phyloP scores from a whole-genome alignment of 192 early-diverging fungal species.

The Glomus cerebriforme region DNA sequence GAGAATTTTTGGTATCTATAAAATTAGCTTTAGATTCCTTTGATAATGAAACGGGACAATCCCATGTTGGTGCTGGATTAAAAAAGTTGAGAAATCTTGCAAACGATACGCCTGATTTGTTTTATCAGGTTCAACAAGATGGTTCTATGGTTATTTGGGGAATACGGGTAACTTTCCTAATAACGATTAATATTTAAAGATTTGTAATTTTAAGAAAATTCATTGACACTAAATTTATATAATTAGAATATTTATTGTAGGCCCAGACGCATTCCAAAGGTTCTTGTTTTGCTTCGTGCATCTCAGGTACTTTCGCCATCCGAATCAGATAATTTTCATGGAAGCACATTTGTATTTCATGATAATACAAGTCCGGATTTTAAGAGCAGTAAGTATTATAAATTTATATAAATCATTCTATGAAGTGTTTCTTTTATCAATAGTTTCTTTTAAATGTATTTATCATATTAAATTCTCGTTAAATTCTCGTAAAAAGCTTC shows the following conservation, averaged over 20 bases:
- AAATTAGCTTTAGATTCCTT: slow-evolving; percentile 35
- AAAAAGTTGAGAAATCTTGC: slow-evolving; percentile 60
- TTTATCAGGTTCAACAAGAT: slow-evolving; percentile 71
- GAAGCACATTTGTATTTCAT: slow-evolving; percentile 49
- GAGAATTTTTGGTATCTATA: slow-evolving; percentile 53
- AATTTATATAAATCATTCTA: too few relatives aligned
- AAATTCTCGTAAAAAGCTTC: slow-evolving; percentile 22
- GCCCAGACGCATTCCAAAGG: slow-evolving; percentile 67
- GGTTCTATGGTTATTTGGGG: slow-evolving; percentile 81
- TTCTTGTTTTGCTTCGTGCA: slow-evolving; percentile 65
- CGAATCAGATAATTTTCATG: slow-evolving; percentile 63
- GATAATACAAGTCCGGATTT: slow-evolving; percentile 37
- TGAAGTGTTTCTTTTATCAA: too few relatives aligned
- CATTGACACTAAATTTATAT: not conserved
- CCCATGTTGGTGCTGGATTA: slow-evolving; percentile 40
- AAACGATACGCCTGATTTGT: slow-evolving; percentile 74
- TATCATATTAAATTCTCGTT: too few relatives aligned
- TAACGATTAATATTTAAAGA: not conserved
- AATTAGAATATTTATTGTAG: slow-evolving; percentile 61
- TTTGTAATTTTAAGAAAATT: not conserved
- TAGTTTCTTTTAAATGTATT: not conserved
- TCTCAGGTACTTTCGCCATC: slow-evolving; percentile 52
- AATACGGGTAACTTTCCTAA: slow-evolving; percentile 57
- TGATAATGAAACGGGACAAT: slow-evolving; percentile 40
- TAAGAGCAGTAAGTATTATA: not conserved